Evolutionary conservation across 306 rosid species (phyloP).

Genomic region (Acacia melanoxylon): DNA sequence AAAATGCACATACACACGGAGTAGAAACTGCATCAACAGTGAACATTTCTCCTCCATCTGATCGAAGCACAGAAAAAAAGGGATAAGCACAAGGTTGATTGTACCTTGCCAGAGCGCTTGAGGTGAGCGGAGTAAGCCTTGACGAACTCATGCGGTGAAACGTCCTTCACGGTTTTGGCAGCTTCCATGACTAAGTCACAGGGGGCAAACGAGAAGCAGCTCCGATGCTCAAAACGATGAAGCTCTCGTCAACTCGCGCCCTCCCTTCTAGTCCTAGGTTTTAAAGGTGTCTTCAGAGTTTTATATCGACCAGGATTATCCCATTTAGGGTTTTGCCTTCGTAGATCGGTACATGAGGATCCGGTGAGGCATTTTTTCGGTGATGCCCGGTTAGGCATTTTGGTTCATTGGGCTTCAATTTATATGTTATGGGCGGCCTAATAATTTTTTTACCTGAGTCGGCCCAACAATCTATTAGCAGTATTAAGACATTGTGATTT

Average conservation of each 20-base stretch:
- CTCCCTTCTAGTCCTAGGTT: not conserved
- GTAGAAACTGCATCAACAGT: not conserved
- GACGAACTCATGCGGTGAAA: conserved; percentile 73
- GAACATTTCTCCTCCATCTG: not conserved
- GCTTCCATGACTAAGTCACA: conserved; percentile 38
- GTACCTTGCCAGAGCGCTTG: conserved; percentile 67
- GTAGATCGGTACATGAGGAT: not conserved
- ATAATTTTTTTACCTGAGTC: not conserved
- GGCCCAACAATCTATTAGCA: not conserved
- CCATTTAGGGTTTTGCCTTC: conserved; percentile 1
- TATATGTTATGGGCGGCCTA: not conserved
- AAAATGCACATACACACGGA: not conserved
- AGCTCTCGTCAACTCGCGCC: not conserved
- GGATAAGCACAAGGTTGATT: not conserved
- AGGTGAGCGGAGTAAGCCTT: conserved; percentile 77
- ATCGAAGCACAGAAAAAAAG: not conserved
- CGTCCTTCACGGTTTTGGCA: conserved; percentile 65
- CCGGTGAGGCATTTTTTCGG: no score
- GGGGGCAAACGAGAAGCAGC: not conserved
- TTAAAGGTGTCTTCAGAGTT: not conserved
- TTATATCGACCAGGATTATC: not conserved
- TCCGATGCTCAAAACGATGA: not conserved
- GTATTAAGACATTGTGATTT: no score
- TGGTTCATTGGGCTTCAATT: not conserved
- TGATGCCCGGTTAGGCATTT: not conserved